Evolutionary conservation across 2,329 filamentous ascomycete species (phyloP), one percentile per base, ranked within the genome.

Genomic region (Phoma sp.): DNA sequence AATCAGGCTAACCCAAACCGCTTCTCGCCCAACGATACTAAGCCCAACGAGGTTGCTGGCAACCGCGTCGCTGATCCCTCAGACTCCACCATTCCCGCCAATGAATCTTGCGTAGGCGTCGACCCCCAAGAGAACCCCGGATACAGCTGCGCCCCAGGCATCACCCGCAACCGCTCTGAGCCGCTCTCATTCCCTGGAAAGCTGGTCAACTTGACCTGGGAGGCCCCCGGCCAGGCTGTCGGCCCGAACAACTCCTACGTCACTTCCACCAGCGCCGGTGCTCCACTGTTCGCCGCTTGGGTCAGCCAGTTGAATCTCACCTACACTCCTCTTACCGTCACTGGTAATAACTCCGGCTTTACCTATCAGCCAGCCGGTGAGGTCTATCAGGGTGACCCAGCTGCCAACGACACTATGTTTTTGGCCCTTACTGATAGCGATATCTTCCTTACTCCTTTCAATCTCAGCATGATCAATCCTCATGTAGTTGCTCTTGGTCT

Each of bases 241-340:
- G 91, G 91, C 0, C 91, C 91, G 0, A 93, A 96, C 74, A 92
- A 91, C 77, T 90, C 85, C 68, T 96, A 96, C 71, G 77, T 92
- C 42, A 93, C 91, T 0, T 73, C 80, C 0, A 80, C 82, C 0
- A 61, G 67, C 15, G 89, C 87, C 0, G 81, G 80, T 2, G 64
- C 72, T 3, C 88, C 91, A 0, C 75, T 78, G 52, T 96, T 83
- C 61, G 90, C 91, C 0, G 84, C 86, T 0, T 96, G 91, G 90
- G 88, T 90, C 1, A 83, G 82, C 0, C 91, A 95, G 78, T 78
- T 95, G 28, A 82, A 81, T 68, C 47, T 81, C 23, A 81, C 80
- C 2, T 82, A 81, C 70, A 81, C 80, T 5, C 76, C 77, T 39
- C 66, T 82, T 15, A 92, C 90, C 58, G 80, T 89, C 11, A 95